phyloP scores from a whole-genome alignment of 1,284 basidiomycete genomes.

The Meripilus lineatus region DNA sequence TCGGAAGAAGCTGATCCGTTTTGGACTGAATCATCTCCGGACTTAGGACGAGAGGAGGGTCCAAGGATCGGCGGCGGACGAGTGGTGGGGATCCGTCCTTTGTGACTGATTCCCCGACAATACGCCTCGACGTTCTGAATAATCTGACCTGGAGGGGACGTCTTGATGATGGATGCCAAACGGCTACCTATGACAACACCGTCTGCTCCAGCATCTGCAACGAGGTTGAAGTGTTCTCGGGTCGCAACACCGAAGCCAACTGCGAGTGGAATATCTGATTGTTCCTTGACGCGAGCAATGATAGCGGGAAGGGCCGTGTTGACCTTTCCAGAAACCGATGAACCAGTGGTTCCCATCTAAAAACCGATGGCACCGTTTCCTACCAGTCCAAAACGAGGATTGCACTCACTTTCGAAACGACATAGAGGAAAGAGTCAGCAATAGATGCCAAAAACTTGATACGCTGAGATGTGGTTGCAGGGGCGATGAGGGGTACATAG shows the following conservation, averaged over 20 bases:
- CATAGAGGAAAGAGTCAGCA: constrained; percentile 97
- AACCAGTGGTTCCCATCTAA: constrained; percentile 98
- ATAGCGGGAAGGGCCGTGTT: constrained; percentile 79
- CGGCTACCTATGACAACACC: constrained; percentile 94
- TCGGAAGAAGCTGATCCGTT: constrained; percentile 31
- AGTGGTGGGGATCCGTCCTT: constrained; percentile 40
- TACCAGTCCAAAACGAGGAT: background rate
- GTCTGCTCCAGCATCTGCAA: constrained; percentile 84
- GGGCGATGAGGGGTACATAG: constrained; percentile 96
- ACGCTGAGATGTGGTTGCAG: constrained; percentile 84
- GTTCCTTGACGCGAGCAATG: constrained; percentile 66
- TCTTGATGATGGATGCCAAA: constrained; percentile 78
- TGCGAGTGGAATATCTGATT: constrained; percentile 79
- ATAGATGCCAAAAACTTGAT: constrained; percentile 91
- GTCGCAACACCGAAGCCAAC: constrained; percentile 97
- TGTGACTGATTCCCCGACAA: constrained; percentile 67
- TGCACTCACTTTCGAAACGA: constrained; percentile 79
- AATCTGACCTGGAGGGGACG: constrained; percentile 47
- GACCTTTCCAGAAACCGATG: constrained; percentile 69
- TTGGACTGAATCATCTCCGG: constrained; percentile 15
- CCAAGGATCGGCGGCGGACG: constrained; percentile 5
- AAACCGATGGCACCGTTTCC: background rate
- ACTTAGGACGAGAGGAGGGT: constrained; percentile 10
- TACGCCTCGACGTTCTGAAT: constrained; percentile 67
- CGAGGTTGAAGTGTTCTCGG: constrained; percentile 86